Conservation (phyloP, 345 rosid genomes). For the Psidium friedrichsthalianum region DNA sequence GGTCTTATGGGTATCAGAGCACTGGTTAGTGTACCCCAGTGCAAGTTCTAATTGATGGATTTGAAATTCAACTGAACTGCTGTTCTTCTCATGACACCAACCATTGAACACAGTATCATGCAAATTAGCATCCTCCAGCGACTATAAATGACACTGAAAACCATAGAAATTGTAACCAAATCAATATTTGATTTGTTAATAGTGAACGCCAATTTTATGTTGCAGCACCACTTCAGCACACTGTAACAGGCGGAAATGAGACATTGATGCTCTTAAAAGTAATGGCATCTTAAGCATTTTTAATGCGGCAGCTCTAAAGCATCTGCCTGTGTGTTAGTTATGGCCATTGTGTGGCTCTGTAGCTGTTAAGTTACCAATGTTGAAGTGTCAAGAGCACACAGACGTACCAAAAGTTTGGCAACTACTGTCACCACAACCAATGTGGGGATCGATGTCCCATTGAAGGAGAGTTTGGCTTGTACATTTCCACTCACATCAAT, state of each 20-base stretch:
- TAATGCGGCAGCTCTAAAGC: neutral
- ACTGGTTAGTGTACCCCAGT: neutral
- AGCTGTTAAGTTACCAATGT: neutral
- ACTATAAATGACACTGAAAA: neutral
- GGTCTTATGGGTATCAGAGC: neutral
- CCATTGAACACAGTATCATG: neutral
- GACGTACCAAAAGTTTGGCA: neutral
- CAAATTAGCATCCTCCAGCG: neutral
- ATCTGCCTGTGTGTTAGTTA: neutral
- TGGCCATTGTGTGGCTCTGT: neutral
- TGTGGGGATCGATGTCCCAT: neutral
- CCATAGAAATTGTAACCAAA: neutral
- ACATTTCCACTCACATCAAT: neutral
- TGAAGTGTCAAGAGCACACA: neutral
- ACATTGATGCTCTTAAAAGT: neutral
- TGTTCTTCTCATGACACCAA: neutral
- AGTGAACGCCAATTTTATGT: neutral
- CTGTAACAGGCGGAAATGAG: neutral
- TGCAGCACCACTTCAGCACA: neutral
- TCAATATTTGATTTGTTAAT: neutral
- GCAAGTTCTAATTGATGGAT: neutral
- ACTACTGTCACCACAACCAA: neutral
- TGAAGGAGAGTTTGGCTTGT: neutral
- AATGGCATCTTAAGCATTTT: neutral
- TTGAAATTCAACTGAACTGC: neutral